Evolutionary conservation across 139 green algal species (phyloP), one percentile per base, ranked within the genome.

Genomic region (Nannochloris sp.): DNA sequence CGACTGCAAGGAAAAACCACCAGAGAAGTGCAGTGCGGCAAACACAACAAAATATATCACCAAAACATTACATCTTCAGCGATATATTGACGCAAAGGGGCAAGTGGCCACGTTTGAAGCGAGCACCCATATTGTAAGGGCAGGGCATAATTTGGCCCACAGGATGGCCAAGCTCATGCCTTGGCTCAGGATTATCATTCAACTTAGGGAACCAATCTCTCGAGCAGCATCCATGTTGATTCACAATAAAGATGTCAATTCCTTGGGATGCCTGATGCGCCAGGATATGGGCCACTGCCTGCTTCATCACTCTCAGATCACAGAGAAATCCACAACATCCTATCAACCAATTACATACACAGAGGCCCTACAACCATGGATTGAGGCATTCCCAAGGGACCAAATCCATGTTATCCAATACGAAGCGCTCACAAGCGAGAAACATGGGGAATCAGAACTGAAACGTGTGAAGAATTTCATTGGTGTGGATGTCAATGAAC

Each of bases 201-300:
- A 34, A 24, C 29, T 73, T 29, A 49, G 67, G 11, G 67, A 73
- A 16, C 67, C 67, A 43, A 66, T 73, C 25, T 73, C 67, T 15
- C 31, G 60, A 25, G 60, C 60, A 46, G 64, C 64, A 53, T 70
- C 60, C 12, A 74, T 74, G 68, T 36, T 74, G 9, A 37, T 64
- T 11, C 68, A 74, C 68, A 67, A 61, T 34, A 48, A 64, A 18
- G 67, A 73, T 21, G 24, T 62, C 15, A 37, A n/a, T 34, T 5
- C 15, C n/a, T 18, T 19, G 18, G 60, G 60, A 5, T 66, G 60
- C 12, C 19, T 66, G n/a, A 40, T 44, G n/a, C 14, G 16, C 12
- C 16, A 40, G 9, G 24, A 57, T 10, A 54, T 66, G 11, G 14
- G 11, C 14, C n/a, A 55, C n/a, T 66, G 60, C 40, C 34, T 66